These are phyloP conservation scores for Amaranthus palmeri DNA, from an alignment of 148 eudicot species.

Conservation along the genomic window DNA sequence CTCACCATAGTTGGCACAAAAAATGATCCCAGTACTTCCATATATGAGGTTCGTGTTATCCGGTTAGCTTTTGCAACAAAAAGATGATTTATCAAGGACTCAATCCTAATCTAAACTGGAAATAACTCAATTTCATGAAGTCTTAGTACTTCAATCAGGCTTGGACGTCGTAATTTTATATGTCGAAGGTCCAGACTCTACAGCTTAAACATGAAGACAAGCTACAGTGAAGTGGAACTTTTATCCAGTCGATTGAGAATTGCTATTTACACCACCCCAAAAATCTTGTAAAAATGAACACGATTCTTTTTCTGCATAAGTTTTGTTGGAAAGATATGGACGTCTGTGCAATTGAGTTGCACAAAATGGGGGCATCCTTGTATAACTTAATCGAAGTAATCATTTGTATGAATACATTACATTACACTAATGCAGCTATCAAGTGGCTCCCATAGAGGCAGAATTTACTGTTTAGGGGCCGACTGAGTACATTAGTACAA, in stretches of 20 bases:
- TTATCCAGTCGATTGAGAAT: not conserved
- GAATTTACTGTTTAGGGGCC: too few relatives aligned
- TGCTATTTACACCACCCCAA: not conserved
- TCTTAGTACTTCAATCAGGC: not conserved
- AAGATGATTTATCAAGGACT: not conserved
- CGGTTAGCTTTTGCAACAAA: not conserved
- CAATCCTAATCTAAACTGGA: not conserved
- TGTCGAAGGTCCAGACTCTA: not conserved
- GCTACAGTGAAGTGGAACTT: not conserved
- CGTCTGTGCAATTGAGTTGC: not conserved
- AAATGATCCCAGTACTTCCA: conserved; percentile 19
- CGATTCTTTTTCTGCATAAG: too few relatives aligned
- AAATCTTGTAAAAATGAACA: too few relatives aligned
- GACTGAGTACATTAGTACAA: not conserved
- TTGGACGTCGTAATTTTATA: not conserved
- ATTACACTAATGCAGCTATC: too few relatives aligned
- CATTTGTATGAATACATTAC: conserved; percentile 10
- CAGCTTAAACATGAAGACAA: not conserved
- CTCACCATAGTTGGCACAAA: conserved; percentile 66
- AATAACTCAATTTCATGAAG: not conserved
- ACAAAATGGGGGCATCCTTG: conserved; percentile 17
- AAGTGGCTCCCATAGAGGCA: too few relatives aligned
- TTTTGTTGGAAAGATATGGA: too few relatives aligned
- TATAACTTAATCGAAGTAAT: conserved; percentile 16
- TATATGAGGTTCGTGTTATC: not conserved